Conservation (phyloP, 208 protist species). For the Trichomonas gallinae region DNA sequence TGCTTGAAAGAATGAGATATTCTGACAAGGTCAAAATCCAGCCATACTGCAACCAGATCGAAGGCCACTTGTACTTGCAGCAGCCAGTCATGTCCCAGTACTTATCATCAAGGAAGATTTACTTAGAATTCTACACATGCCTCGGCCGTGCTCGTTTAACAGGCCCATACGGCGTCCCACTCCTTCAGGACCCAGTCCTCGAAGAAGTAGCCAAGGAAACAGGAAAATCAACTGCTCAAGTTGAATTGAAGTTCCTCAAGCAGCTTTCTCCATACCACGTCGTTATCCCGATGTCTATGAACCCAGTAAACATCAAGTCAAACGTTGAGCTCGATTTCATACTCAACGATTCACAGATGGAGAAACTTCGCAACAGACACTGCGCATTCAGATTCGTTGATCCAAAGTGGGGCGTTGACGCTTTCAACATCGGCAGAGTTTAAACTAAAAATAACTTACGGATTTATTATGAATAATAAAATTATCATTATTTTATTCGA, state of each 20-base stretch:
- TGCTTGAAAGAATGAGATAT: background rate
- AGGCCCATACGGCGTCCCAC: background rate
- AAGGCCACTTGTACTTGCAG: slow-evolving; percentile 31
- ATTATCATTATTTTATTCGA: too few relatives aligned
- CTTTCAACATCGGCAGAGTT: too few relatives aligned
- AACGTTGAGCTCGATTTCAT: background rate
- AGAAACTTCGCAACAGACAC: background rate
- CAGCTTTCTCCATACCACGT: background rate
- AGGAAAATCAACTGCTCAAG: background rate
- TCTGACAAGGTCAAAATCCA: background rate
- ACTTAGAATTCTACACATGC: slow-evolving; percentile 23
- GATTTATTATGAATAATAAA: too few relatives aligned
- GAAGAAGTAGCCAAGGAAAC: background rate
- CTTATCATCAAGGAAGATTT: background rate
- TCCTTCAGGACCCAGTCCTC: background rate
- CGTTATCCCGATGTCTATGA: background rate
- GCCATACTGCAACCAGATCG: background rate
- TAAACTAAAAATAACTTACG: too few relatives aligned
- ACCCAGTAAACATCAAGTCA: background rate
- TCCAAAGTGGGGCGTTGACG: too few relatives aligned
- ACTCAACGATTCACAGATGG: background rate
- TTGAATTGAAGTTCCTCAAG: background rate
- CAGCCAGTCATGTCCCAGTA: slow-evolving; percentile 26
- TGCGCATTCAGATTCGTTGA: background rate
- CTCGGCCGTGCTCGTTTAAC: background rate